Base-by-base conservation (phyloP, 2,329 filamentous ascomycete species). In the Fusarium ambrosium region DNA sequence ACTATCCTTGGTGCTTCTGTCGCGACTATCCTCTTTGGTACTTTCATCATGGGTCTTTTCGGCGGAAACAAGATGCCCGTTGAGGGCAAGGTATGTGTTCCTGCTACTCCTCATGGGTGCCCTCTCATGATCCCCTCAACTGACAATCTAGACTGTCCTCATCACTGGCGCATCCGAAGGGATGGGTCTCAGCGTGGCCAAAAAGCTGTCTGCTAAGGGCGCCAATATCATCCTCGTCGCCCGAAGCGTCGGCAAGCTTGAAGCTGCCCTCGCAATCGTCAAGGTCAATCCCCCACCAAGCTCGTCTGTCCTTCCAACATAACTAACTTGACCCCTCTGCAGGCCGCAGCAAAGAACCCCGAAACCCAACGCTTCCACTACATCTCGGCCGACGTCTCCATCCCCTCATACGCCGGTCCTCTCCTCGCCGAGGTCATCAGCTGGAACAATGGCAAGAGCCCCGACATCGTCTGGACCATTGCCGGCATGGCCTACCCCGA, bases 121-220 rank as follows among this genome's bases (percentile, higher is more conserved):
- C 59, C 22, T 62, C 63, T 73, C 66, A 61, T 68, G 69, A 62
- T 64, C 51, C 59, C 64, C 67, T n/a, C 64, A 72, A 43, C 41
- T 62, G 24, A 69, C 66, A 36, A 59, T 63, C 27, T 60, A 98
- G 95, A 98, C 95, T 3, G 88, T 97, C 62, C 87, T 98, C 65
- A 87, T 99, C 62, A 99, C 97, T 1, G 97, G 97, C 56, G 95
- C 92, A 36, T 98, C 97, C 0, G 94, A 98, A 80, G 97, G 97
- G 68, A 94, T 98, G 93, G 97, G 97, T 69, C 91, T 92, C 77
- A 91, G 91, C 62, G 90, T 92, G 22, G 95, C 92, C 6, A 88
- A 90, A 62, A 88, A 95, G 75, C 90, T 99, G 53, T 89, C 96
- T 4, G 86, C 89, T 60, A 95, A 95, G 82, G 97, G 97, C 56